Conservation (phyloP, 2,329 filamentous ascomycete species). For the Fusarium subglutinans region DNA sequence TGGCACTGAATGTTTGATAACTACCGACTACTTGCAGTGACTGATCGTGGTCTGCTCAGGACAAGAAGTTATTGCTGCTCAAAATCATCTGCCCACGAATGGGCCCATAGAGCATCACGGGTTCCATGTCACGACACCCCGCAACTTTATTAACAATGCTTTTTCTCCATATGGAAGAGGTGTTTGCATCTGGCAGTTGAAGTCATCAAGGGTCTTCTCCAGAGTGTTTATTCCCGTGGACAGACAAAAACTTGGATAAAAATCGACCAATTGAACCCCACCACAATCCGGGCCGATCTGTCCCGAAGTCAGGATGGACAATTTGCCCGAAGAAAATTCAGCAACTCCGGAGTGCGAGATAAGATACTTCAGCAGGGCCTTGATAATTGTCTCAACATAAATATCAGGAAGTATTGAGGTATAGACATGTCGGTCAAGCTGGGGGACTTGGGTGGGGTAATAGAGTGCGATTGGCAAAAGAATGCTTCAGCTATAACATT, state of each 20-base stretch:
- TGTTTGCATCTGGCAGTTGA: neutral
- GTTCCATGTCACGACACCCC: neutral
- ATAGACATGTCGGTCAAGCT: neutral
- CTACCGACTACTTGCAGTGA: neutral
- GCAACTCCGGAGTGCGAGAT: constrained; percentile 11
- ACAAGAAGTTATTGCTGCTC: neutral
- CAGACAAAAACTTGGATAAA: neutral
- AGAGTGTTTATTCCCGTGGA: neutral
- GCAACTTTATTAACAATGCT: neutral
- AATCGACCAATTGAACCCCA: constrained; percentile 10
- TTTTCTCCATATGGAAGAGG: neutral
- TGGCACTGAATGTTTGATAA: neutral
- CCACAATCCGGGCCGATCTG: constrained; percentile 21
- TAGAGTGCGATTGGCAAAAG: neutral
- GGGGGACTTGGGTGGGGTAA: too few species aligned
- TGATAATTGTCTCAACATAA: constrained; percentile 38
- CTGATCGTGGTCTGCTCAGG: neutral
- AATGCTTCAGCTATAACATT: neutral
- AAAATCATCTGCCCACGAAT: neutral
- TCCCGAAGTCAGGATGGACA: constrained; percentile 25
- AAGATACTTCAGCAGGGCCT: constrained; percentile 26
- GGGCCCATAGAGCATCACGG: neutral
- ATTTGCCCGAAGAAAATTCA: constrained; percentile 25
- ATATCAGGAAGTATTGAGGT: constrained; percentile 20
- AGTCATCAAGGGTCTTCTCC: neutral